phyloP scores from a whole-genome alignment of 2,329 filamentous ascomycete species.

The Gnomoniopsis smithogilvyi region DNA sequence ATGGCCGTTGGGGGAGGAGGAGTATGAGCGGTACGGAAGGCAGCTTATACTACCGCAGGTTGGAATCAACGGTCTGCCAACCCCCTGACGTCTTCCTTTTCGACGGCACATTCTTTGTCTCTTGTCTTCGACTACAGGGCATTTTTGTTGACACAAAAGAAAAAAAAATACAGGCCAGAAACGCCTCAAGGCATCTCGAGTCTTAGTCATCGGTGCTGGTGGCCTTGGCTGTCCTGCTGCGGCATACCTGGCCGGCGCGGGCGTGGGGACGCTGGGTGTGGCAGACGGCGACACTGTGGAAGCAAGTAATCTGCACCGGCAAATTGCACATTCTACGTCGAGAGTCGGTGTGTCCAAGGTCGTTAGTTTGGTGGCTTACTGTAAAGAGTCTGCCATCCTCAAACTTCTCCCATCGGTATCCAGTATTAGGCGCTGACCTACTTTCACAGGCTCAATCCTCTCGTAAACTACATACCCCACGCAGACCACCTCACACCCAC shows the following conservation, averaged over 20 bases:
- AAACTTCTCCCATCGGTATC: no score
- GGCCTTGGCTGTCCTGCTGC: conserved; percentile 90
- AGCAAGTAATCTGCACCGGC: conserved; percentile 85
- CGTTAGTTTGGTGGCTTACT: conserved; percentile 64
- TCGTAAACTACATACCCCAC: conserved; percentile 62
- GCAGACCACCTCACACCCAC: conserved; percentile 62
- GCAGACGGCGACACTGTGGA: conserved; percentile 89
- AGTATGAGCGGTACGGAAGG: conserved; percentile 84
- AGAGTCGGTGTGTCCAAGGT: conserved; percentile 77
- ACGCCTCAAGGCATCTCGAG: conserved; percentile 62
- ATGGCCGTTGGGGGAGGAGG: conserved; percentile 69
- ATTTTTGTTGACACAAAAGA: no score
- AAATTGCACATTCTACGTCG: conserved; percentile 74
- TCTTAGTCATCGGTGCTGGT: conserved; percentile 83
- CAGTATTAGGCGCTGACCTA: background rate
- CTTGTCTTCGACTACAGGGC: no score
- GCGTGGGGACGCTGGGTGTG: conserved; percentile 78
- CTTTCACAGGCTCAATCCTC: conserved; percentile 64
- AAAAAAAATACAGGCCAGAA: conserved; percentile 61
- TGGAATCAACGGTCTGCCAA: conserved; percentile 63
- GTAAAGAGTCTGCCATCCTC: conserved; percentile 44
- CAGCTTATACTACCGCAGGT: conserved; percentile 87
- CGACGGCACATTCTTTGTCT: no score
- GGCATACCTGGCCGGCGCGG: conserved; percentile 87
- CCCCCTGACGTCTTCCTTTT: background rate